These are phyloP conservation scores for Salix dunnii DNA, from an alignment of 345 rosid genomes.

Conservation along the genomic window DNA sequence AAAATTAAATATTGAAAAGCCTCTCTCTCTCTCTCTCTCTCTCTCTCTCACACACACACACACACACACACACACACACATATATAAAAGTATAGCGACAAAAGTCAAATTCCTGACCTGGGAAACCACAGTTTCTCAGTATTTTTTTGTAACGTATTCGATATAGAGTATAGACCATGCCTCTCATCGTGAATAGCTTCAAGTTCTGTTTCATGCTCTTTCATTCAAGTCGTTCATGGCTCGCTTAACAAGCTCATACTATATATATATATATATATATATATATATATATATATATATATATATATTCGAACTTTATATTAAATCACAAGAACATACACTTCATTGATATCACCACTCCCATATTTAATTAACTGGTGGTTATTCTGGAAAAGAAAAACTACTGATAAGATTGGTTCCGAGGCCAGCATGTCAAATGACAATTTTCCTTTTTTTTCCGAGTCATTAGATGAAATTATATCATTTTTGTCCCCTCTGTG, in stretches of 20 bases:
- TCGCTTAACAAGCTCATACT: background rate
- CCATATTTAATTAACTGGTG: too few relatives aligned
- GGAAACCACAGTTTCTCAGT: background rate
- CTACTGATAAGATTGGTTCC: too few relatives aligned
- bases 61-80: too few relatives aligned
- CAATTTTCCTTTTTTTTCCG: background rate
- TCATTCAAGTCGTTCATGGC: background rate
- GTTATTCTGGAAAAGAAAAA: too few relatives aligned
- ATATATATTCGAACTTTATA: too few relatives aligned
- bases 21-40: too few relatives aligned
- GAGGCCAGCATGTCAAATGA: too few relatives aligned
- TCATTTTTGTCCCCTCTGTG: background rate
- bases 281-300: too few relatives aligned
- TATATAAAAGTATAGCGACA: background rate
- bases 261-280: too few relatives aligned
- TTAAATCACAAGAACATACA: too few relatives aligned
- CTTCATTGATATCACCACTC: too few relatives aligned
- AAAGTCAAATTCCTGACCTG: background rate
- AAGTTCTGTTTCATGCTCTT: background rate
- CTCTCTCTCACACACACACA: accelerated
- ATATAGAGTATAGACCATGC: too few relatives aligned
- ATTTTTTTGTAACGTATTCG: background rate
- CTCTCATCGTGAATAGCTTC: background rate
- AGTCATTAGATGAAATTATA: background rate
- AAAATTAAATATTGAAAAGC: background rate